Base-by-base conservation (phyloP, 176 grass and related monocot species). In the Ampelocalamus luodianensis region DNA sequence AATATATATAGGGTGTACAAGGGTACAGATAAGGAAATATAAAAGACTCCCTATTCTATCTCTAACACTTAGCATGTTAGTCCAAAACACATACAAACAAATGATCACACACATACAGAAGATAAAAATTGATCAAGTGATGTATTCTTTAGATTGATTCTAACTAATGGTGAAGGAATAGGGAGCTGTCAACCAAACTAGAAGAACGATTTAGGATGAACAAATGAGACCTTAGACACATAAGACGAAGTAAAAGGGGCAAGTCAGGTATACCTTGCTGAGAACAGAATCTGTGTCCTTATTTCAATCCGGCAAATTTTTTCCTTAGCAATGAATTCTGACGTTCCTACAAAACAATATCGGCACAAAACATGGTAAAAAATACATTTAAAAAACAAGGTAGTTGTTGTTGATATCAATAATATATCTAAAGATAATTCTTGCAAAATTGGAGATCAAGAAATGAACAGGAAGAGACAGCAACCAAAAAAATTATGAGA, bases 341-440 rank as follows among this genome's bases (percentile, higher is more conserved):
- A 5, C 13, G 10, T 83, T 83, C 80, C 87, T 88, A 51, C 29
- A 68, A 72, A 83, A 44, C 1, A 81, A 59, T 8, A 80, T 76
- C 20, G 75, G 39, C 55, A 40, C 13, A 70, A 68, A 22, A 74
- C 66, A 77, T 63, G 68, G 27, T 23, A 34, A 39, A 45, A 55
- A 22, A 2, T 51, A 74, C 71, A 74, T 74, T 11, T 17, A 44
- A 65, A 4, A 16, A 54, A 22, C 15, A 82, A 29, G 3, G 36
- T 10, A 29, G 22, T 46, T 71, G 48, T 53, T 80, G 5, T n/a
- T 49, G 18, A 36, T 49, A 36, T 62, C 69, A 74, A 11, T 37
- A 63, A n/a, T 18, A 49, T 49, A 74, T 38, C 69, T 74, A 63
- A 74, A 64, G 40, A 62, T 6, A 48, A 50, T 38, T n/a, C 59